phyloP scores from a whole-genome alignment of 768 basidiomycete genomes.

The Rhizopogon vulgaris region DNA sequence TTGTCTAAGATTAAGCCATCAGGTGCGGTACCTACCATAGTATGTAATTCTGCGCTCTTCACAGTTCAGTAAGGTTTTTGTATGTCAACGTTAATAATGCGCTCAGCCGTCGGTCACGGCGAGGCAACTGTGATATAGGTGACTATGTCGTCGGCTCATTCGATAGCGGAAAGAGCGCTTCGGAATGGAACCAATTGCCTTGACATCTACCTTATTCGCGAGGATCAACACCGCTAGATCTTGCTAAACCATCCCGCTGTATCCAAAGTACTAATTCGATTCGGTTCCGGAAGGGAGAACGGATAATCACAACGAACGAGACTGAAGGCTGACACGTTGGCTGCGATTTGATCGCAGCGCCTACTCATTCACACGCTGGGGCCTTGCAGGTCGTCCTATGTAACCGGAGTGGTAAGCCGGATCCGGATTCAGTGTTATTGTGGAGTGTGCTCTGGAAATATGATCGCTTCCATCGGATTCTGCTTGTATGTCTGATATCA shows the following conservation, averaged over 20 bases:
- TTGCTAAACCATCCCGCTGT: not conserved
- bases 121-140: not conserved
- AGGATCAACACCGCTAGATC: not conserved
- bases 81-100: constrained; percentile 4
- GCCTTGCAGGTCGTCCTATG: not conserved
- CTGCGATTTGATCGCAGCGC: not conserved
- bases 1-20: constrained; percentile 3
- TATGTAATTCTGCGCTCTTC: constrained; percentile 8
- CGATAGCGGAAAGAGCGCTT: not conserved
- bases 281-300: not conserved
- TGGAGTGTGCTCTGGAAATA: not conserved
- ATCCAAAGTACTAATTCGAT: not conserved
- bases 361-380: not conserved
- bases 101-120: not conserved
- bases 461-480: not conserved
- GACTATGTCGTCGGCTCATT: not conserved
- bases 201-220: not conserved
- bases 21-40: constrained; percentile 5
- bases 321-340: not conserved
- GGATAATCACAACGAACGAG: not conserved
- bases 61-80: not conserved
- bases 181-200: not conserved
- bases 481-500: not conserved
- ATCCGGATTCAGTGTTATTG: not conserved
- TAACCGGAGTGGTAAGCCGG: not conserved